These are phyloP conservation scores for Moringa oleifera DNA, from an alignment of 345 rosid genomes.

Conservation along the genomic window DNA sequence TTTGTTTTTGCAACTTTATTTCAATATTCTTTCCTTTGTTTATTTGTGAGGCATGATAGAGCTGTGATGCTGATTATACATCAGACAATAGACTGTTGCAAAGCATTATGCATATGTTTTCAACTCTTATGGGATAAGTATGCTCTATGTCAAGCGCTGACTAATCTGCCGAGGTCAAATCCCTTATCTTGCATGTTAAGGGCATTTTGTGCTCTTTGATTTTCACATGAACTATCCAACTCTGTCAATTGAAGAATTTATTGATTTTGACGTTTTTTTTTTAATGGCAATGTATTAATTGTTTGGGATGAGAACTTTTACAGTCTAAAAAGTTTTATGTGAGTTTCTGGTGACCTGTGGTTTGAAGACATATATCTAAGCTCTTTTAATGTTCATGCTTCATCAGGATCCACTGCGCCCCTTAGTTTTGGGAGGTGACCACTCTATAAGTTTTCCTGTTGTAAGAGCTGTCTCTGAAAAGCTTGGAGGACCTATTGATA, in stretches of 20 bases:
- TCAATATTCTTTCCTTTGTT: neutral
- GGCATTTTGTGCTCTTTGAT: too few species aligned
- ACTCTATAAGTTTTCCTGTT: slow-evolving; percentile 88
- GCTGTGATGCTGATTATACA: neutral
- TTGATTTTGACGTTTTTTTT: too few species aligned
- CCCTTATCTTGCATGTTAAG: too few species aligned
- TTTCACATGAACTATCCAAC: too few species aligned
- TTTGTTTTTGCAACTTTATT: neutral
- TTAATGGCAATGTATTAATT: too few species aligned
- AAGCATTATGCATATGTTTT: too few species aligned
- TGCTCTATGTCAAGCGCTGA: neutral
- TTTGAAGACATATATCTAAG: neutral
- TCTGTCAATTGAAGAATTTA: too few species aligned
- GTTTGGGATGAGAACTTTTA: neutral
- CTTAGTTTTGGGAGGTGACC: slow-evolving; percentile 92
- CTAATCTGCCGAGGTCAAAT: neutral
- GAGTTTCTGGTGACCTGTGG: neutral
- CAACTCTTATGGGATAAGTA: too few species aligned
- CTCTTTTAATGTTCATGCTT: slow-evolving; percentile 5
- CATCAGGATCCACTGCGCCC: slow-evolving; percentile 81
- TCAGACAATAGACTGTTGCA: too few species aligned
- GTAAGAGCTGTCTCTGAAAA: slow-evolving; percentile 92
- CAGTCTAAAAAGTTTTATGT: neutral
- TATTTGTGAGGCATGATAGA: neutral
- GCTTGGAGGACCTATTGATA: slow-evolving; percentile 94